Evolutionary conservation across 441 rosid genomes (phyloP), one percentile per base, ranked within the genome.

Genomic region (Eutrema salsugineum): DNA sequence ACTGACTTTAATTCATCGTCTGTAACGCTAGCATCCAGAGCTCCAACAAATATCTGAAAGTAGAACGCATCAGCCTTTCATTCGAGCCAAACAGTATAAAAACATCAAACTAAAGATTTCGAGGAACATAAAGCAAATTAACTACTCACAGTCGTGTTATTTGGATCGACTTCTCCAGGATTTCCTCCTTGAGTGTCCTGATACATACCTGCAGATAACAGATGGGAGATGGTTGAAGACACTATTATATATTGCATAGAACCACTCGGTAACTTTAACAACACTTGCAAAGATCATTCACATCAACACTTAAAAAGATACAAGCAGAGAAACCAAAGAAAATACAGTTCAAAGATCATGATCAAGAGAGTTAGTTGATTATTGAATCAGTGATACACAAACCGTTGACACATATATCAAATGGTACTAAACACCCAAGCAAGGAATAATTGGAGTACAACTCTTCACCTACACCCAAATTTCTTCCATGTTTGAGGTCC

Each of bases 141-240:
- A 75, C 79, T 6, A 86, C 97, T 73, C 86, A 93, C 97, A 49
- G 97, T 93, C 65, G 98, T 93, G 81, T 93, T 93, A 82, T 80
- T 89, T 64, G 96, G 98, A 81, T 93, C 98, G 76, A 57, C 83
- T 85, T 93, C 98, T 53, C 97, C 93, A 49, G 83, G 86, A 74
- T n/a, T 82, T 81, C 85, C 97, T 82, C 85, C 98, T 81, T 84
- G 94, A 48, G 76, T 38, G 82, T 53, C 83, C 83, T 83, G 94
- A 79, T 83, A 88, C 43, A 86, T 61, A 80, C 83, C 98, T 93
- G 94, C 88, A 84, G 61, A 80, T 71, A 59, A 85, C 66, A 80
- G 76, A 76, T 66, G 54, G 22, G 27, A 38, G 8, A 53, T 7
- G 58, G 11, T 14, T 32, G 51, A 63, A 43, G 49, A 30, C 8